phyloP scores from a whole-genome alignment of 176 grass and related monocot genomes.

The Phoenix dactylifera region DNA sequence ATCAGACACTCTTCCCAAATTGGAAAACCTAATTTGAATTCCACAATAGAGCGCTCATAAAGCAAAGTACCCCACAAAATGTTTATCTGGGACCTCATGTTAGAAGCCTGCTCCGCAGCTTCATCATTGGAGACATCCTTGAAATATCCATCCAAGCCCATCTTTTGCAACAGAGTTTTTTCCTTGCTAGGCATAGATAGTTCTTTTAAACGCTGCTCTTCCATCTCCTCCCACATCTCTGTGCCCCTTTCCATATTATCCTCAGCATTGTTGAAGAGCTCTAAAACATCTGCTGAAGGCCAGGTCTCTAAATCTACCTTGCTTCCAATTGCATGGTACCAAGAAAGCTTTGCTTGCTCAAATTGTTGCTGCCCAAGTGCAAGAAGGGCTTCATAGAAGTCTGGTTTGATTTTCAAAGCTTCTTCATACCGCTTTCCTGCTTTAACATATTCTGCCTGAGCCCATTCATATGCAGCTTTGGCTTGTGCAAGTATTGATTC shows the following conservation, averaged over 20 bases:
- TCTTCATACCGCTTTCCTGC: slow-evolving; percentile 71
- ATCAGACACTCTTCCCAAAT: slow-evolving; percentile 77
- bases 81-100: slow-evolving; percentile 68
- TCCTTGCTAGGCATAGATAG: slow-evolving; percentile 48
- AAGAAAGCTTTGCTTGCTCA: slow-evolving; percentile 87
- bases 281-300: slow-evolving; percentile 36
- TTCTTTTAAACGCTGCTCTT: slow-evolving; percentile 46
- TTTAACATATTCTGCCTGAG: slow-evolving; percentile 51
- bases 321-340: slow-evolving; percentile 57
- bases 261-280: slow-evolving; percentile 73
- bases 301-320: slow-evolving; percentile 47
- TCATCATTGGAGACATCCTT: slow-evolving; percentile 39
- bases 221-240: slow-evolving; percentile 73
- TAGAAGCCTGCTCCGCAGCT: slow-evolving; percentile 50
- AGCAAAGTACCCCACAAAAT: slow-evolving; percentile 90
- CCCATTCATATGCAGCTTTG: slow-evolving; percentile 62
- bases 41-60: slow-evolving; percentile 75
- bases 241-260: slow-evolving; percentile 84
- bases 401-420: slow-evolving; percentile 58
- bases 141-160: slow-evolving; percentile 35
- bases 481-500: slow-evolving; percentile 38
- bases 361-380: slow-evolving; percentile 73
- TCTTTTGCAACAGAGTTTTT: slow-evolving; percentile 37
- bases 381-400: slow-evolving; percentile 74
- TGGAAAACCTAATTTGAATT: slow-evolving; percentile 63